Percentiles rank a stretch among this genome's conserved stretches.
phyloP scores from a whole-genome alignment of 2,329 filamentous ascomycete species.

The Hypomyces perniciosus region DNA sequence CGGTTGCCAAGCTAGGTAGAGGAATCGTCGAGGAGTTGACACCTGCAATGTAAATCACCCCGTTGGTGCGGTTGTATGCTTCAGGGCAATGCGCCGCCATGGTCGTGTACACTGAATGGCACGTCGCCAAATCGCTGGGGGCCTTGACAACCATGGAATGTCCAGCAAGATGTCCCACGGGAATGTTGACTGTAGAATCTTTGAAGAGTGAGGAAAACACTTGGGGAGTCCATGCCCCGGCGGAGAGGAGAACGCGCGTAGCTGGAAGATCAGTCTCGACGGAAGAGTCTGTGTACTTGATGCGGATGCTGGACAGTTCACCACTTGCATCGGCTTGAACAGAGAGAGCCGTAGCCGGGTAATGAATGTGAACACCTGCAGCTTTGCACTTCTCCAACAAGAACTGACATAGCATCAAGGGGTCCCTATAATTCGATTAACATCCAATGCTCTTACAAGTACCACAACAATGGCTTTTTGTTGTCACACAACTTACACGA shows the following conservation, averaged over 20 bases:
- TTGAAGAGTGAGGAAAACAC: slow-evolving; percentile 64
- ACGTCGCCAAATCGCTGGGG: slow-evolving; percentile 45
- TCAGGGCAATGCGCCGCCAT: slow-evolving; percentile 61
- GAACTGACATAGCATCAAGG: slow-evolving; percentile 58
- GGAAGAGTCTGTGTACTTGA: slow-evolving; percentile 39
- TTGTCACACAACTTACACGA: slow-evolving; percentile 47
- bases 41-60: slow-evolving; percentile 68
- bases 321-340: slow-evolving; percentile 45
- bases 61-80: slow-evolving; percentile 60
- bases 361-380: slow-evolving; percentile 59
- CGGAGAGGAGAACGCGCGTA: slow-evolving; percentile 58
- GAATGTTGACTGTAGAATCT: slow-evolving; percentile 43
- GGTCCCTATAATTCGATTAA: slow-evolving; percentile 45
- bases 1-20: slow-evolving; percentile 43
- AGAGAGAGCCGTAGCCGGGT: slow-evolving; percentile 53
- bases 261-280: slow-evolving; percentile 52
- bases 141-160: slow-evolving; percentile 64
- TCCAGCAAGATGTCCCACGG: slow-evolving; percentile 53
- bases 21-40: slow-evolving; percentile 57
- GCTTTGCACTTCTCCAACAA: slow-evolving; percentile 52
- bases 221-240: slow-evolving; percentile 64
- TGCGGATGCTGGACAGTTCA: slow-evolving; percentile 45
- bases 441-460: neutral
- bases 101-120: slow-evolving; percentile 64
- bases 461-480: neutral